Evolutionary conservation across 2,329 filamentous ascomycete species (phyloP).

Genomic region (Aureobasidium sp.): DNA sequence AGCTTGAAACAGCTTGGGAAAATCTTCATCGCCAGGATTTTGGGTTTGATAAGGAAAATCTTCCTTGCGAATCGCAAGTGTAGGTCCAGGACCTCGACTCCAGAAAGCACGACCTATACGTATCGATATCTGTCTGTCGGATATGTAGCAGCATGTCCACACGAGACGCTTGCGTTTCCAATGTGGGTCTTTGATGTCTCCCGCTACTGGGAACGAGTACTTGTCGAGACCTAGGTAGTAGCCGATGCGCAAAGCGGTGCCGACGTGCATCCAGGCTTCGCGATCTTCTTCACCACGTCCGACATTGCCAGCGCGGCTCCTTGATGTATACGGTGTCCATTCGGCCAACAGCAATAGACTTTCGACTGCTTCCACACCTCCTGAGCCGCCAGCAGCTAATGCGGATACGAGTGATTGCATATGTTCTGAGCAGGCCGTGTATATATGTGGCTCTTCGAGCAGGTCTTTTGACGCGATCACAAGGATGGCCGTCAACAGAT

Average conservation of each 20-base stretch:
- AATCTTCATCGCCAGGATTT: conserved; percentile 56
- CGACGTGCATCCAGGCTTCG: conserved; percentile 71
- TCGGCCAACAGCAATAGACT: conserved; percentile 63
- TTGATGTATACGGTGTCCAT: conserved; percentile 62
- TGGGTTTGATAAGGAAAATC: conserved; percentile 60
- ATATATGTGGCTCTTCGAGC: conserved; percentile 55
- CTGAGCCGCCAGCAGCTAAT: conserved; percentile 59
- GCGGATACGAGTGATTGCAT: conserved; percentile 64
- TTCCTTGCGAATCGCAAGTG: conserved; percentile 56
- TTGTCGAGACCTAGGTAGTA: conserved; percentile 65
- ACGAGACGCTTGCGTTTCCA: conserved; percentile 59
- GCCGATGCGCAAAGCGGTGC: conserved; percentile 60
- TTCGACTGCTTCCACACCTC: conserved; percentile 64
- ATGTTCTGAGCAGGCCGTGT: conserved; percentile 59
- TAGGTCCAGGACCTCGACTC: conserved; percentile 62
- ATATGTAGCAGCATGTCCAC: conserved; percentile 63
- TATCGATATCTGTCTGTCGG: conserved; percentile 62
- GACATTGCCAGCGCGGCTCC: conserved; percentile 54
- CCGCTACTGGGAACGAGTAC: conserved; percentile 57
- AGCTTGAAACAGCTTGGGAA: conserved; percentile 62
- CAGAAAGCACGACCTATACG: conserved; percentile 66
- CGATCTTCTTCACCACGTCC: conserved; percentile 67
- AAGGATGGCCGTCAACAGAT: conserved; percentile 62
- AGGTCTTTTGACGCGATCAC: conserved; percentile 66
- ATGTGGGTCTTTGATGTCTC: conserved; percentile 51